These are phyloP conservation scores for Penicillium sp. DNA, from an alignment of 2,329 filamentous ascomycete genomes.

Conservation along the genomic window DNA sequence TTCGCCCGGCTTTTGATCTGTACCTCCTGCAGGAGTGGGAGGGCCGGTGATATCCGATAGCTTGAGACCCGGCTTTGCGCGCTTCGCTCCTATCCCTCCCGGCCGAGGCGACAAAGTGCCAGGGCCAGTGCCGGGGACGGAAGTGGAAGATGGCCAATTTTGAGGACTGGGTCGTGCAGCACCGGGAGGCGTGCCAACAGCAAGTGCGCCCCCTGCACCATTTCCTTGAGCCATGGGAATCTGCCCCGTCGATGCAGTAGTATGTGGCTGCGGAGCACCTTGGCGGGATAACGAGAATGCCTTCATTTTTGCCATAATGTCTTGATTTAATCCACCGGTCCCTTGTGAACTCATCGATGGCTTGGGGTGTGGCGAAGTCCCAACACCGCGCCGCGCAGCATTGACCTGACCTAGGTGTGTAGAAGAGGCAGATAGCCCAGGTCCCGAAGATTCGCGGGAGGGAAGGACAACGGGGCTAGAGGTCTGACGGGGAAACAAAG, in stretches of 20 bases:
- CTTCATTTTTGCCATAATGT: slow-evolving; percentile 68
- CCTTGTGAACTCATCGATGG: slow-evolving; percentile 40
- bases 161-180: slow-evolving; percentile 31
- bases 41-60: slow-evolving; percentile 50
- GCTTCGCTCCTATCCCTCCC: slow-evolving; percentile 49
- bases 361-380: slow-evolving; percentile 27
- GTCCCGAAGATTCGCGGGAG: slow-evolving; percentile 22
- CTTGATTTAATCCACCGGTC: slow-evolving; percentile 57
- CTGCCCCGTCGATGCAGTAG: slow-evolving; percentile 35
- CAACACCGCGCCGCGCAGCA: slow-evolving; percentile 56
- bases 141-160: slow-evolving; percentile 36
- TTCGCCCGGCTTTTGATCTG: slow-evolving; percentile 24
- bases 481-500: slow-evolving; percentile 9
- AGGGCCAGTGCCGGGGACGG: slow-evolving; percentile 45
- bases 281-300: slow-evolving; percentile 67
- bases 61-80: slow-evolving; percentile 50
- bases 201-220: slow-evolving; percentile 31
- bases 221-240: slow-evolving; percentile 26
- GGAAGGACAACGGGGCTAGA: slow-evolving; percentile 31
- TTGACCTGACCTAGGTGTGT: slow-evolving; percentile 77
- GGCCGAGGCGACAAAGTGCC: slow-evolving; percentile 43
- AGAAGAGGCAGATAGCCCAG: slow-evolving; percentile 73
- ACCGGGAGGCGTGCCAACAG: slow-evolving; percentile 30
- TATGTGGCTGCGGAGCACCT: slow-evolving; percentile 51
- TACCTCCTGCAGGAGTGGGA: slow-evolving; percentile 42